phyloP scores from a whole-genome alignment of 371 early-diverging fungal genomes.

The Mortierella sp. region DNA sequence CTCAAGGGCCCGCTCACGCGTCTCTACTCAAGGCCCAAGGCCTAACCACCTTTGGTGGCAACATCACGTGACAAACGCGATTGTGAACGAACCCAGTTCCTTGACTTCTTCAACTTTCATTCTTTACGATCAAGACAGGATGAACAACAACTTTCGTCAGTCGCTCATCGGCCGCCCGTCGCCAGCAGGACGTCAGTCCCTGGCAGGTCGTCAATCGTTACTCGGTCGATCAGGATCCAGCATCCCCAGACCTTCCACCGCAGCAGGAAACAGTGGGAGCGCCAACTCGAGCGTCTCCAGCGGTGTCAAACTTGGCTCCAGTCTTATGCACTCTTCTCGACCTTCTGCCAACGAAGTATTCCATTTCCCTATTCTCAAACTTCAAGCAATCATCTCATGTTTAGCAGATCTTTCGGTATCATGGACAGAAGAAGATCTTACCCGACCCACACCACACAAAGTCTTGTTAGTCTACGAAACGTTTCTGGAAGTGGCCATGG shows the following conservation, averaged over 20 bases:
- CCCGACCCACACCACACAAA: constrained; percentile 38
- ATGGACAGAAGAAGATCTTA: constrained; percentile 38
- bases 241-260: constrained; percentile 28
- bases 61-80: too few relatives aligned
- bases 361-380: constrained; percentile 39
- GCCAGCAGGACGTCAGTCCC: background rate
- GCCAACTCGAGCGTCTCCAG: background rate
- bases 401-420: constrained; percentile 36
- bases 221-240: constrained; percentile 29
- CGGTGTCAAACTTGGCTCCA: background rate
- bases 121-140: background rate
- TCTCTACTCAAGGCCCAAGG: too few relatives aligned
- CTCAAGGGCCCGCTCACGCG: too few relatives aligned
- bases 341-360: constrained; percentile 11
- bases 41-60: too few relatives aligned
- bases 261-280: background rate
- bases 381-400: constrained; percentile 37
- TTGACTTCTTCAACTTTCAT: too few relatives aligned
- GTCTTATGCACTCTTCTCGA: background rate
- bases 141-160: constrained; percentile 33
- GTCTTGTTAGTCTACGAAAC: constrained; percentile 41
- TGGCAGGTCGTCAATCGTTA: constrained; percentile 8
- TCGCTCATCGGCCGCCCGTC: constrained; percentile 13
- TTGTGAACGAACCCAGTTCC: too few relatives aligned
- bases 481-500: constrained; percentile 39